A percentile compares a stretch with the other conserved stretches of the same genome.
These are phyloP conservation scores for Kitagawia praeruptora DNA, from an alignment of 129 eudicot genomes.

Conservation along the genomic window DNA sequence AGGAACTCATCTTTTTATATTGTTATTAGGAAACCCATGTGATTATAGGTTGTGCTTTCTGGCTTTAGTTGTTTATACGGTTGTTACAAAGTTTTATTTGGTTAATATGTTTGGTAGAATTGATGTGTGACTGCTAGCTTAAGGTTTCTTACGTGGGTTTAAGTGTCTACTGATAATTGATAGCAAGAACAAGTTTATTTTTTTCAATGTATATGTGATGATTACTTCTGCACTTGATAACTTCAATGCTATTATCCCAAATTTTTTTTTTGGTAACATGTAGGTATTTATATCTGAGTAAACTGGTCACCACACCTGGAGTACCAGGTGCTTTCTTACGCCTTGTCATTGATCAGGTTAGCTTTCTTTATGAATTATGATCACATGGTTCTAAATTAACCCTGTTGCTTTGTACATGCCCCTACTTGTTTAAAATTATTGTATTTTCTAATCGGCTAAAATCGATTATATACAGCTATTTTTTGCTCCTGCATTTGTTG, in stretches of 20 bases:
- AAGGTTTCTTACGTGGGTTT: too few species aligned
- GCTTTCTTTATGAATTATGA: background rate
- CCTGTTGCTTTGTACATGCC: background rate
- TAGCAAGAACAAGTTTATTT: background rate
- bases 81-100: too few species aligned
- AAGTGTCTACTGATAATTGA: too few species aligned
- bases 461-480: slow-evolving; percentile 46
- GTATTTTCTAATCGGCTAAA: background rate
- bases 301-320: slow-evolving; percentile 55
- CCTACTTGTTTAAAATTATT: background rate
- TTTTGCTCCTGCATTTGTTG: slow-evolving; percentile 79
- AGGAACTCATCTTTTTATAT: too few species aligned
- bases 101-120: too few species aligned
- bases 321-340: slow-evolving; percentile 74
- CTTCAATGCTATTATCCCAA: background rate
- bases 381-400: background rate
- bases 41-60: too few species aligned
- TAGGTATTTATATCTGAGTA: slow-evolving; percentile 94
- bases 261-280: background rate
- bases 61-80: too few species aligned
- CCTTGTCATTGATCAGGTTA: slow-evolving; percentile 85
- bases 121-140: too few species aligned
- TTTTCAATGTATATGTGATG: background rate
- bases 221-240: background rate
- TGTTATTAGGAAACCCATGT: too few species aligned